These are phyloP conservation scores for Davidsoniella australis DNA, from an alignment of 2,329 filamentous ascomycete genomes.

Conservation along the genomic window DNA sequence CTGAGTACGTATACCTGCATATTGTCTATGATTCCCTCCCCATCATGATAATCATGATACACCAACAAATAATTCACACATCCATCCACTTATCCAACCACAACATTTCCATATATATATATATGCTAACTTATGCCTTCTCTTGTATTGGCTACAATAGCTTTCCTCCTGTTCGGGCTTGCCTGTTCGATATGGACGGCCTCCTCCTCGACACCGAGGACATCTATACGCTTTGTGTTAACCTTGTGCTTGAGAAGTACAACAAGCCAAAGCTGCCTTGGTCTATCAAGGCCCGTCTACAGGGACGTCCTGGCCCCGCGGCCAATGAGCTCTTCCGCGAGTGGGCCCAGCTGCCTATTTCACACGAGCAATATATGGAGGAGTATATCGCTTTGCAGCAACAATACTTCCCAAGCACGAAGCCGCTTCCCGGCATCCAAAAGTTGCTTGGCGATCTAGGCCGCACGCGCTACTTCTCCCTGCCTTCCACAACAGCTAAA, in stretches of 20 bases:
- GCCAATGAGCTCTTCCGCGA: conserved; percentile 43
- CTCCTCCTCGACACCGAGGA: conserved; percentile 91
- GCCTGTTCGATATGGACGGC: conserved; percentile 97
- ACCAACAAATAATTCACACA: background rate
- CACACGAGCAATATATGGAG: conserved; percentile 45
- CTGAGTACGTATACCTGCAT: conserved; percentile 24
- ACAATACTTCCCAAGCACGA: conserved; percentile 54
- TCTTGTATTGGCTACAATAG: conserved; percentile 23
- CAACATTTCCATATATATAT: background rate
- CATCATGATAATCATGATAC: background rate
- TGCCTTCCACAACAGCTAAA: conserved; percentile 16
- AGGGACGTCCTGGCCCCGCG: conserved; percentile 37
- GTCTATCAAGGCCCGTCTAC: conserved; percentile 79
- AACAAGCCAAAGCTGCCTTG: conserved; percentile 64
- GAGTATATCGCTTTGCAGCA: conserved; percentile 47
- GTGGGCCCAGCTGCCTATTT: conserved; percentile 76
- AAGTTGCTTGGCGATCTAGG: conserved; percentile 46
- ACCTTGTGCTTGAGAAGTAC: conserved; percentile 63
- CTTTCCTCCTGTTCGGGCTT: conserved; percentile 68
- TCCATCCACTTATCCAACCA: background rate
- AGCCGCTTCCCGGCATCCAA: conserved; percentile 62
- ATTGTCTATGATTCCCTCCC: conserved; percentile 18
- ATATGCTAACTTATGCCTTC: background rate
- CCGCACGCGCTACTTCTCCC: conserved; percentile 33
- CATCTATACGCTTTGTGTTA: conserved; percentile 67